Conservation (phyloP, 2,329 filamentous ascomycete species). For the Pseudogymnoascus sp. region DNA sequence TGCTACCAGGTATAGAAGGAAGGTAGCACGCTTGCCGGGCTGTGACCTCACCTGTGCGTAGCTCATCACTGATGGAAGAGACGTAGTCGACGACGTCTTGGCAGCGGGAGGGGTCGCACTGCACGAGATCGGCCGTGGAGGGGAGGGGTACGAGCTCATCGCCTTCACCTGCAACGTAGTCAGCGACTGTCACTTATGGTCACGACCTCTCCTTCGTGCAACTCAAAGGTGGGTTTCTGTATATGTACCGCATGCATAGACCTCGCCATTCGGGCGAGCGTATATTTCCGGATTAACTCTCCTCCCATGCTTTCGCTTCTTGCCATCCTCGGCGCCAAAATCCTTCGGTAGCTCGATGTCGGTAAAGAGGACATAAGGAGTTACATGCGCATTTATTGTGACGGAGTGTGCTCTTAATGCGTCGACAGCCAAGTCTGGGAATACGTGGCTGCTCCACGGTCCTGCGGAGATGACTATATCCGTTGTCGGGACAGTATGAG, state of each 20-base stretch:
- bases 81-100: slow-evolving; percentile 79
- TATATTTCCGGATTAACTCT: slow-evolving; percentile 84
- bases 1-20: slow-evolving; percentile 42
- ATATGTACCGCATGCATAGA: slow-evolving; percentile 67
- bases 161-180: slow-evolving; percentile 49
- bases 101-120: slow-evolving; percentile 65
- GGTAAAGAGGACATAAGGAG: slow-evolving; percentile 72
- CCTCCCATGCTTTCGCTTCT: slow-evolving; percentile 43
- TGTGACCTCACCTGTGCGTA: slow-evolving; percentile 60
- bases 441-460: slow-evolving; percentile 50
- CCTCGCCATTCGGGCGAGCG: slow-evolving; percentile 72
- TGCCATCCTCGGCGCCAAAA: slow-evolving; percentile 33
- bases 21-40: slow-evolving; percentile 84
- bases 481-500: slow-evolving; percentile 41
- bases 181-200: not conserved
- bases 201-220: not conserved
- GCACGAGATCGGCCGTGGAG: slow-evolving; percentile 61
- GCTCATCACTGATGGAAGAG: slow-evolving; percentile 49
- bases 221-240: not conserved
- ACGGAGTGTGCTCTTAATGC: slow-evolving; percentile 54
- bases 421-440: slow-evolving; percentile 47
- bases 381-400: slow-evolving; percentile 53
- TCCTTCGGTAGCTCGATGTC: slow-evolving; percentile 59
- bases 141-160: slow-evolving; percentile 68
- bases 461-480: slow-evolving; percentile 31